Evolutionary conservation across 306 rosid genomes (phyloP).

Genomic region (Glycine tomentella): DNA sequence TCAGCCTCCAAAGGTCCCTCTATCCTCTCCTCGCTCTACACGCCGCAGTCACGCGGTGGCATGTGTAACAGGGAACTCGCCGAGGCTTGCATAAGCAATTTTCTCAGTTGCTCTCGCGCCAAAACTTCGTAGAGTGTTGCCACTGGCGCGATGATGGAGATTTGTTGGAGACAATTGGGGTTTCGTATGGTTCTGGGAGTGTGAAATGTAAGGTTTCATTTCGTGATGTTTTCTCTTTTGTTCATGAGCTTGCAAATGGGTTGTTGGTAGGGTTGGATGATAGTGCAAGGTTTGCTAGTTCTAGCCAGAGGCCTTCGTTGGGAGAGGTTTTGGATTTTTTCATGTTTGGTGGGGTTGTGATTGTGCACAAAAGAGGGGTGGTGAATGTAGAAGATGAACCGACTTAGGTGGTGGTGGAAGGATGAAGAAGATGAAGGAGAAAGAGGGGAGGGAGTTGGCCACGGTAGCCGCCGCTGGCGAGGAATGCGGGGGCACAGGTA

Average conservation of each 20-base stretch:
- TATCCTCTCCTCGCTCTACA: constrained; percentile 63
- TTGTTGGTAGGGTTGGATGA: constrained; percentile 59
- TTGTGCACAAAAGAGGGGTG: too few species aligned
- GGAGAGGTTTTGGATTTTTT: constrained; percentile 61
- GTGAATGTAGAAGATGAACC: too few species aligned
- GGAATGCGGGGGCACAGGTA: too few species aligned
- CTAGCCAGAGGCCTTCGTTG: background rate
- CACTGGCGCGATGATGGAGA: constrained; percentile 58
- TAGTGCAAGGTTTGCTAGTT: constrained; percentile 33
- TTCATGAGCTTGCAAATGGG: constrained; percentile 55
- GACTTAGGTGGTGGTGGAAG: too few species aligned
- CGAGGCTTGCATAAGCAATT: constrained; percentile 54
- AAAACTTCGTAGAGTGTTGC: constrained; percentile 47
- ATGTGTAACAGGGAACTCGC: constrained; percentile 52
- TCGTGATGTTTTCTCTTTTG: constrained; percentile 58
- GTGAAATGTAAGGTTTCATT: constrained; percentile 42
- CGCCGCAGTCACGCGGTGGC: constrained; percentile 22
- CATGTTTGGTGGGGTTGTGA: constrained; percentile 33
- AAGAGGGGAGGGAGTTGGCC: too few species aligned
- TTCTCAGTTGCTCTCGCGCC: constrained; percentile 47
- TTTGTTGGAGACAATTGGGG: constrained; percentile 54
- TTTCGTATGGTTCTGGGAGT: constrained; percentile 20
- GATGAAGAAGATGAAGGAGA: too few species aligned
- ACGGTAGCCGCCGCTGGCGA: too few species aligned
- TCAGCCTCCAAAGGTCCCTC: constrained; percentile 57